These are phyloP conservation scores for Rhizoclosmatium globosum DNA, from an alignment of 192 early-diverging fungal genomes.

Conservation along the genomic window DNA sequence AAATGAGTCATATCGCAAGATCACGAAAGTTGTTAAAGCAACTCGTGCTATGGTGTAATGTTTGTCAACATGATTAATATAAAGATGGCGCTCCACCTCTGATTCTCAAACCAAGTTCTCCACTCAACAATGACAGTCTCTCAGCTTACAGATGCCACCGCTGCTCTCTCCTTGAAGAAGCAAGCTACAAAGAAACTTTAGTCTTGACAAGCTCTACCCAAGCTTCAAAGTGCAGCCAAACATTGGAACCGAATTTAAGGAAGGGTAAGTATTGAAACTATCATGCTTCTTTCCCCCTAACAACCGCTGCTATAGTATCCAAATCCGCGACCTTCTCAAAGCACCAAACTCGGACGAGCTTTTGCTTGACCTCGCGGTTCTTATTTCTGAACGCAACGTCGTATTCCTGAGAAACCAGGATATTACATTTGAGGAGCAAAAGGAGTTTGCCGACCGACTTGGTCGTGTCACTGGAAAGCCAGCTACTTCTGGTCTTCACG, in stretches of 20 bases:
- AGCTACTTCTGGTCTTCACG: background rate
- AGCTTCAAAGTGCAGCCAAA: background rate
- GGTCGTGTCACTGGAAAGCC: background rate
- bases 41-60: too few relatives aligned
- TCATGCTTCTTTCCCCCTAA: background rate
- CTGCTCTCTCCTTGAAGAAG: background rate
- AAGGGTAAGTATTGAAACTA: background rate
- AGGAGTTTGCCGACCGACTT: background rate
- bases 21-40: too few relatives aligned
- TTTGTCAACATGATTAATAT: too few relatives aligned
- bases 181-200: background rate
- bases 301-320: background rate
- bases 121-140: background rate
- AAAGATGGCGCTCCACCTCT: too few relatives aligned
- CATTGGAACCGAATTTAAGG: background rate
- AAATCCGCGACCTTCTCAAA: slow-evolving; percentile 9
- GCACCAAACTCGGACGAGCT: background rate
- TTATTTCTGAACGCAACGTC: too few relatives aligned
- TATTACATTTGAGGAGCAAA: too few relatives aligned
- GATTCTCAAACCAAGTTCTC: too few relatives aligned
- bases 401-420: too few relatives aligned
- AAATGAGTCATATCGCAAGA: too few relatives aligned
- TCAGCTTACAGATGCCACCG: background rate
- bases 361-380: too few relatives aligned
- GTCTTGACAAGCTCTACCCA: background rate